Evolutionary conservation across 2,329 filamentous ascomycete genomes (phyloP).

Genomic region (Neocucurbitaria cava): DNA sequence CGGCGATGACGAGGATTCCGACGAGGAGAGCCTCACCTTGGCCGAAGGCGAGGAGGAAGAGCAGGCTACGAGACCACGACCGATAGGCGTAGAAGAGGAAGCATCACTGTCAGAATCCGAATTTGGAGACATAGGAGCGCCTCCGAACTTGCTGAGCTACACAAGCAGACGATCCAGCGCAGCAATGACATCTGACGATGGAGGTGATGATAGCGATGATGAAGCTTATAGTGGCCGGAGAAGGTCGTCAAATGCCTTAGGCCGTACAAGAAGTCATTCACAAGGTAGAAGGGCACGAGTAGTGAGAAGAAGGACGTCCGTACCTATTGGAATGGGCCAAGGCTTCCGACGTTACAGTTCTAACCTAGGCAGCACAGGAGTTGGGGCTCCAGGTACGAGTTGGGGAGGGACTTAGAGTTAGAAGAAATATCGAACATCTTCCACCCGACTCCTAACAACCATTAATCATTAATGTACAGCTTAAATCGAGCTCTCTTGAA

Average conservation of each 20-base stretch:
- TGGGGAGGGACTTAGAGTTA: slow-evolving; percentile 37
- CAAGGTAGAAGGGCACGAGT: slow-evolving; percentile 42
- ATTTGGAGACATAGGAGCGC: slow-evolving; percentile 43
- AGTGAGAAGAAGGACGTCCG: slow-evolving; percentile 49
- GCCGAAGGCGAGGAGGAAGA: slow-evolving; percentile 25
- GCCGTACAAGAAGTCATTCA: slow-evolving; percentile 30
- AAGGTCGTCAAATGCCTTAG: slow-evolving; percentile 20
- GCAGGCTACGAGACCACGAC: not conserved
- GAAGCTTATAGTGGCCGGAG: slow-evolving; percentile 14
- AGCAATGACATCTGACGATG: slow-evolving; percentile 33
- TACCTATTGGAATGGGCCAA: slow-evolving; percentile 55
- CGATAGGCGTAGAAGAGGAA: slow-evolving; percentile 15
- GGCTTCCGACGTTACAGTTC: slow-evolving; percentile 55
- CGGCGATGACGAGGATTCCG: slow-evolving; percentile 49
- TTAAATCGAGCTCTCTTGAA: not conserved
- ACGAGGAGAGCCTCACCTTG: slow-evolving; percentile 40
- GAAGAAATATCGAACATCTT: not conserved
- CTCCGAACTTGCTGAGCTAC: slow-evolving; percentile 44
- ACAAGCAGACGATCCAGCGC: slow-evolving; percentile 39
- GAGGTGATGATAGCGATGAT: slow-evolving; percentile 18
- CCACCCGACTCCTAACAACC: not conserved
- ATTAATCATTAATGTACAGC: not conserved
- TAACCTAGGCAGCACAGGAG: slow-evolving; percentile 52
- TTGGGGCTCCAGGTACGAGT: slow-evolving; percentile 42
- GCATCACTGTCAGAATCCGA: slow-evolving; percentile 43